These are phyloP conservation scores for Ophiostoma sp. DNA, from an alignment of 2,329 filamentous ascomycete species.

Conservation along the genomic window DNA sequence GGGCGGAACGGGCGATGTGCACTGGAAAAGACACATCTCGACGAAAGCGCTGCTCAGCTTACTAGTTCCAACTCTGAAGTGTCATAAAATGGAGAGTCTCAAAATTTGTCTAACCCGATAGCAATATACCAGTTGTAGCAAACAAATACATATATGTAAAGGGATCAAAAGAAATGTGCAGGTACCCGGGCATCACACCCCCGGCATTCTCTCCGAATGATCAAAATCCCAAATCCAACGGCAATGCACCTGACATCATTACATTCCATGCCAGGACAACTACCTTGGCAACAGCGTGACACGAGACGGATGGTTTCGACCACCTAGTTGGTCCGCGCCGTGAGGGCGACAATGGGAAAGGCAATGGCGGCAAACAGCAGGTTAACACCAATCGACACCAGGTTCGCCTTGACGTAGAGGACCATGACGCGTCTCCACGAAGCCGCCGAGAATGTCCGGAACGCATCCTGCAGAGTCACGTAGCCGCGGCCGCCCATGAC, in stretches of 20 bases:
- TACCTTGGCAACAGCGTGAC: no score
- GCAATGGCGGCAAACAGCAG: conserved; percentile 47
- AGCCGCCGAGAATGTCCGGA: conserved; percentile 68
- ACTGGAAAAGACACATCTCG: background rate
- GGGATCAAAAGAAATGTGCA: background rate
- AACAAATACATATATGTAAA: background rate
- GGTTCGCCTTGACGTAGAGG: conserved; percentile 67
- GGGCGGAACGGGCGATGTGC: background rate
- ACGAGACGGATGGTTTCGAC: background rate
- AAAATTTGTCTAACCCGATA: background rate
- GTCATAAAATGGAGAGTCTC: background rate
- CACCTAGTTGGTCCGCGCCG: conserved; percentile 28
- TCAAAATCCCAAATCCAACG: background rate
- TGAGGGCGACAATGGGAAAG: conserved; percentile 47
- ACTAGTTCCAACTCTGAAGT: background rate
- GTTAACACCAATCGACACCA: conserved; percentile 47
- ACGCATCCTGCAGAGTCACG: conserved; percentile 68
- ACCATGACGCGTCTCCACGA: conserved; percentile 69
- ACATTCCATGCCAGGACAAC: background rate
- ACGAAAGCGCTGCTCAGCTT: background rate
- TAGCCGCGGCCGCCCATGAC: conserved; percentile 68
- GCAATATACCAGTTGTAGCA: background rate
- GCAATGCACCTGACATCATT: background rate
- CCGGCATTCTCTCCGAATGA: background rate
- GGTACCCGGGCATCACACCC: background rate